These are phyloP conservation scores for Sarcodon sp. DNA, from an alignment of 768 basidiomycete species.

Conservation along the genomic window DNA sequence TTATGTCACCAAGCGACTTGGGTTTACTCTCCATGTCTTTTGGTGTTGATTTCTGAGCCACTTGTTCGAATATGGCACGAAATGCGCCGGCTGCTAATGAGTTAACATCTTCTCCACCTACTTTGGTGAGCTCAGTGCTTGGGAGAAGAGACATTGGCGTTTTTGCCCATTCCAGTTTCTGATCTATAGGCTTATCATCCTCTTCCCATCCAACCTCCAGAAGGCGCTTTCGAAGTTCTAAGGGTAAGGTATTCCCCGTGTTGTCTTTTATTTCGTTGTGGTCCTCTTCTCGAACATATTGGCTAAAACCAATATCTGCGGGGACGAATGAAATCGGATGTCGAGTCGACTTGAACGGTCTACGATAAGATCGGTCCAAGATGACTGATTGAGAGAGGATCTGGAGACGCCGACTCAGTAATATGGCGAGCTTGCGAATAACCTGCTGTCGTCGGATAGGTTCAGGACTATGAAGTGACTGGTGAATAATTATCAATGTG, in stretches of 20 bases:
- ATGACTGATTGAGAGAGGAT: conserved; percentile 49
- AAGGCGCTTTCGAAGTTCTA: conserved; percentile 51
- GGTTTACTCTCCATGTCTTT: conserved; percentile 6
- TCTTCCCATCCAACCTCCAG: conserved; percentile 68
- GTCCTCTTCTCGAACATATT: conserved; percentile 43
- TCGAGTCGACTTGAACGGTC: conserved; percentile 61
- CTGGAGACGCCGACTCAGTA: conserved; percentile 62
- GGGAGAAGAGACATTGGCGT: conserved; percentile 61
- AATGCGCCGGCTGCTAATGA: conserved; percentile 9
- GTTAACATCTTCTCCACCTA: conserved; percentile 14
- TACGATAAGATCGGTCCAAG: conserved; percentile 42
- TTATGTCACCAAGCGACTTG: conserved; percentile 7
- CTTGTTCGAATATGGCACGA: conserved; percentile 12
- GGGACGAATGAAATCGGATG: conserved; percentile 62
- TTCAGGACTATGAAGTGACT: conserved; percentile 26
- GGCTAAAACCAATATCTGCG: conserved; percentile 58
- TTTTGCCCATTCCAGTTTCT: conserved; percentile 41
- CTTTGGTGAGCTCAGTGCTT: conserved; percentile 28
- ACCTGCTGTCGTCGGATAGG: conserved; percentile 34
- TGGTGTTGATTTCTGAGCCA: neutral
- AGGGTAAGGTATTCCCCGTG: conserved; percentile 33
- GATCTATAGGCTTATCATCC: conserved; percentile 41
- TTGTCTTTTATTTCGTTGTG: conserved; percentile 33
- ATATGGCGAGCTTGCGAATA: conserved; percentile 37
- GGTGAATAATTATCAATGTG: neutral